These are phyloP conservation scores for Leavenworthia alabamica DNA, from an alignment of 345 rosid species.

Conservation along the genomic window DNA sequence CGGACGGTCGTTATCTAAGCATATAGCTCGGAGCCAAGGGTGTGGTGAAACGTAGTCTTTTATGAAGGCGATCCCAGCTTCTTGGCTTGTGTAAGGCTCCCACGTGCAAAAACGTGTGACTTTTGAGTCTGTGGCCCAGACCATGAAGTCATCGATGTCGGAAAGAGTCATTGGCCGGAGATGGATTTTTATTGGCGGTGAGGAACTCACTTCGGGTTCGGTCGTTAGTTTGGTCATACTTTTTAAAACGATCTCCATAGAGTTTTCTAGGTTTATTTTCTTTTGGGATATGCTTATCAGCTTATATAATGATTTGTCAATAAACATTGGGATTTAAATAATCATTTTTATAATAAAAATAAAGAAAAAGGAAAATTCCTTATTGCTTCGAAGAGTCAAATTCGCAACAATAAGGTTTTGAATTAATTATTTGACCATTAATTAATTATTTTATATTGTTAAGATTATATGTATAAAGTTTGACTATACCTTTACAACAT, in stretches of 20 bases:
- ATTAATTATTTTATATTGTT: too few relatives aligned
- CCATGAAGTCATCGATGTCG: conserved; percentile 60
- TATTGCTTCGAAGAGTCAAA: conserved; percentile 11
- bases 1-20: conserved; percentile 38
- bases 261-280: conserved; percentile 1
- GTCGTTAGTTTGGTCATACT: too few relatives aligned
- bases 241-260: conserved; percentile 32
- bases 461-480: too few relatives aligned
- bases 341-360: background rate
- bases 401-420: background rate
- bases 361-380: background rate
- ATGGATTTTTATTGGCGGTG: conserved; percentile 20
- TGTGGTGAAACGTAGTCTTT: conserved; percentile 32
- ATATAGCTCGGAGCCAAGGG: conserved; percentile 61
- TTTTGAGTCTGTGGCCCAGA: conserved; percentile 48
- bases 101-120: conserved; percentile 49
- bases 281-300: background rate
- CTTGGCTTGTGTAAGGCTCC: conserved; percentile 47
- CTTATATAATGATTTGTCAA: too few relatives aligned
- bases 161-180: conserved; percentile 38
- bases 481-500: too few relatives aligned
- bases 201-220: background rate
- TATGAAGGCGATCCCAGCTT: conserved; percentile 40
- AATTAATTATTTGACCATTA: background rate
- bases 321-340: background rate